Conservation (phyloP, 2,329 filamentous ascomycete genomes). For the Fusarium annulatum region DNA sequence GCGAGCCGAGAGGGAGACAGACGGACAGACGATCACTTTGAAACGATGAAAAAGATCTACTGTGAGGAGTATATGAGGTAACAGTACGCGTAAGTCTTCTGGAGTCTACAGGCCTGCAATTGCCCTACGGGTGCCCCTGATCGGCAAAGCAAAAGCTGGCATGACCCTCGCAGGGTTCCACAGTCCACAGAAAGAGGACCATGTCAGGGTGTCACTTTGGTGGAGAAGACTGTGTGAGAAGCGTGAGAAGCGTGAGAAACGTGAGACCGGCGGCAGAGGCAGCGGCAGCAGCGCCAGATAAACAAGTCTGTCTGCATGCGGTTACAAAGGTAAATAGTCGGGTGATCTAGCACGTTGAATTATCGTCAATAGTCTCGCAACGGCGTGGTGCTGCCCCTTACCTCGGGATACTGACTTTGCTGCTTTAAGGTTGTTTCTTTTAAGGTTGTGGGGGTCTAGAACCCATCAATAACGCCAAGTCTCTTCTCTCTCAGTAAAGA, state of each 20-base stretch:
- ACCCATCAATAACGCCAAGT: conserved; percentile 14
- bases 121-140: conserved; percentile 18
- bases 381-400: not conserved
- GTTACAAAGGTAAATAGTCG: not conserved
- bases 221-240: conserved; percentile 7
- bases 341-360: not conserved
- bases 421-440: conserved; percentile 10
- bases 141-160: conserved; percentile 11
- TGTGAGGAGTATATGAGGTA: conserved; percentile 24
- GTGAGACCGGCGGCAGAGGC: not conserved
- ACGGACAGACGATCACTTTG: conserved; percentile 11
- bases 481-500: not conserved
- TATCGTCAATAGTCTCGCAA: not conserved
- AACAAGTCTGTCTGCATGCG: not conserved
- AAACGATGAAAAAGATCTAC: conserved; percentile 3
- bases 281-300: conserved; percentile 5
- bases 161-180: conserved; percentile 19
- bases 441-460: conserved; percentile 17
- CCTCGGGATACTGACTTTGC: not conserved
- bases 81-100: conserved; percentile 26
- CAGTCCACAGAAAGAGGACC: not conserved
- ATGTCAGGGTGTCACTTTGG: conserved; percentile 10
- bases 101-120: conserved; percentile 15
- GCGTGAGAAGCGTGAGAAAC: not conserved
- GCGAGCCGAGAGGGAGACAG: not conserved